Conservation (phyloP, 2,329 filamentous ascomycete species). For the Diaporthe destruens region DNA sequence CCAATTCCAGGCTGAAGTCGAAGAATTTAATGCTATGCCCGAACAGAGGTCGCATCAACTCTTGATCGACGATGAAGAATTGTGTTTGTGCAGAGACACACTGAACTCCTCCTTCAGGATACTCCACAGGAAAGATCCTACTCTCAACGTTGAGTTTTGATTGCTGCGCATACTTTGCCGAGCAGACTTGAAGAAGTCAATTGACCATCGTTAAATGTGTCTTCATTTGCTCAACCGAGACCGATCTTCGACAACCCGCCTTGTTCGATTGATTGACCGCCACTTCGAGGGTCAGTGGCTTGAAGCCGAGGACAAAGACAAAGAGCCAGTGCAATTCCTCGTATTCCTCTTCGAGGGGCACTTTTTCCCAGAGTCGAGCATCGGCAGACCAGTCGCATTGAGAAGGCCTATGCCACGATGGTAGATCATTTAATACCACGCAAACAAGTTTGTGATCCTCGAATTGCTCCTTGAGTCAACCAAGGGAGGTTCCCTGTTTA, state of each 20-base stretch:
- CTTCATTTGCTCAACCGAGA: conserved; percentile 47
- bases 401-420: conserved; percentile 25
- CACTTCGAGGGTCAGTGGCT: conserved; percentile 49
- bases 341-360: conserved; percentile 40
- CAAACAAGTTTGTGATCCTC: conserved; percentile 38
- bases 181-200: conserved; percentile 46
- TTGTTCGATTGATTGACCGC: conserved; percentile 49
- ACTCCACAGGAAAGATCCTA: conserved; percentile 47
- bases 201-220: conserved; percentile 51
- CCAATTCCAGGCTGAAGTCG: conserved; percentile 53
- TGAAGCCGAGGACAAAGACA: conserved; percentile 47
- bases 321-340: conserved; percentile 36
- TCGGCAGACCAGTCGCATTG: conserved; percentile 42
- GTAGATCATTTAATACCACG: background rate
- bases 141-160: conserved; percentile 26
- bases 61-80: conserved; percentile 54
- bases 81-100: conserved; percentile 35
- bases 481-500: background rate
- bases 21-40: conserved; percentile 48
- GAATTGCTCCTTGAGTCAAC: conserved; percentile 19
- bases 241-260: conserved; percentile 31
- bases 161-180: background rate
- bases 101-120: conserved; percentile 40
- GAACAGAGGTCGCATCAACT: conserved; percentile 48
- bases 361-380: conserved; percentile 31